Percentiles rank a stretch among this genome's conserved stretches.
Conservation (phyloP, 2,329 filamentous ascomycete species). For the Didymella sp. region DNA sequence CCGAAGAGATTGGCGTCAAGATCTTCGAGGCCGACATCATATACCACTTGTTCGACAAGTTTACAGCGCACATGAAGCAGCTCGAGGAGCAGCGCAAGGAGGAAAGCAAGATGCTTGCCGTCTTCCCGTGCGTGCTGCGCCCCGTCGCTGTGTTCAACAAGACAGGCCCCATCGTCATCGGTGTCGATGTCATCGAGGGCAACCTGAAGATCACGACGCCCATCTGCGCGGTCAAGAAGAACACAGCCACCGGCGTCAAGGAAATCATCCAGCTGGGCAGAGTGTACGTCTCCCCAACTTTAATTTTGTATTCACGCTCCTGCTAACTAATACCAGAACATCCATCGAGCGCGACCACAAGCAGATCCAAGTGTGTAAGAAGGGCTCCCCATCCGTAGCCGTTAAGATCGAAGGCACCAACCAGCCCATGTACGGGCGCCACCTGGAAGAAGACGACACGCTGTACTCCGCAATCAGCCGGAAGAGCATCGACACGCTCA, state of each 20-base stretch:
- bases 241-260: constrained; percentile 78
- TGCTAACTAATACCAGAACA: constrained; percentile 63
- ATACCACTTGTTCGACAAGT: constrained; percentile 96
- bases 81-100: constrained; percentile 93
- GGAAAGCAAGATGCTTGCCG: constrained; percentile 91
- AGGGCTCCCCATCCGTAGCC: constrained; percentile 94
- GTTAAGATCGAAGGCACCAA: constrained; percentile 95
- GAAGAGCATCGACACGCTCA: constrained; percentile 89
- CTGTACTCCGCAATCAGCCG: constrained; percentile 90
- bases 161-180: constrained; percentile 91
- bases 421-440: constrained; percentile 92
- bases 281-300: constrained; percentile 72
- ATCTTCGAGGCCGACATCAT: constrained; percentile 99
- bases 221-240: constrained; percentile 83
- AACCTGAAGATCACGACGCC: constrained; percentile 86
- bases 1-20: constrained; percentile 93
- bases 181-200: constrained; percentile 94
- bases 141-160: constrained; percentile 98
- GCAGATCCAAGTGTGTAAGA: constrained; percentile 88
- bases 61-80: constrained; percentile 91
- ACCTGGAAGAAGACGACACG: constrained; percentile 88
- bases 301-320: neutral
- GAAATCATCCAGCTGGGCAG: constrained; percentile 85
- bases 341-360: constrained; percentile 99
- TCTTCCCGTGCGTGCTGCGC: constrained; percentile 92